A percentile compares a stretch with the other conserved stretches of the same genome.
phyloP scores from a whole-genome alignment of 192 early-diverging fungal genomes.

The Coemansia sp. region DNA sequence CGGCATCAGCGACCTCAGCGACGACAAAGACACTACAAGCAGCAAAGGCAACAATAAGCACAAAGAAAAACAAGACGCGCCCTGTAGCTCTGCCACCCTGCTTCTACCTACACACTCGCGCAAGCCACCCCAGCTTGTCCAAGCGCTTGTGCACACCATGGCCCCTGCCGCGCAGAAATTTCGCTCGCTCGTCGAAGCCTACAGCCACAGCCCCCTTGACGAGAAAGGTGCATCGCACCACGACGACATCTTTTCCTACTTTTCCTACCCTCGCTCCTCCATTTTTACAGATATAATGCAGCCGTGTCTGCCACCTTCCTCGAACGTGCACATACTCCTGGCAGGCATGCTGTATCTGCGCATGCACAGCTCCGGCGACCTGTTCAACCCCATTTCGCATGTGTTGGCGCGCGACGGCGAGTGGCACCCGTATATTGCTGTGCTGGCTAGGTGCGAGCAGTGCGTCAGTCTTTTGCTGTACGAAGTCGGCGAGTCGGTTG shows the following conservation, averaged over 20 bases:
- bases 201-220: slow-evolving; percentile 1
- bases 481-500: slow-evolving; percentile 25
- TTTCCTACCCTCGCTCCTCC: slow-evolving; percentile 1
- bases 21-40: neutral
- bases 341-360: slow-evolving; percentile 37
- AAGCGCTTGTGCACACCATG: slow-evolving; percentile 28
- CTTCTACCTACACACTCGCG: slow-evolving; percentile 15
- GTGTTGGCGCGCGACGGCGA: slow-evolving; percentile 16
- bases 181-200: neutral
- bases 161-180: slow-evolving; percentile 12
- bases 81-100: slow-evolving; percentile 11
- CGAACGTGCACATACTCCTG: slow-evolving; percentile 19
- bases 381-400: slow-evolving; percentile 26
- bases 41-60: neutral
- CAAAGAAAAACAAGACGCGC: neutral
- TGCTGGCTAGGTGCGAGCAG: slow-evolving; percentile 27
- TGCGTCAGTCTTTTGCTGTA: slow-evolving; percentile 36
- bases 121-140: slow-evolving; percentile 39
- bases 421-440: slow-evolving; percentile 39
- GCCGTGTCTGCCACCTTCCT: slow-evolving; percentile 8
- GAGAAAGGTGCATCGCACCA: slow-evolving; percentile 1
- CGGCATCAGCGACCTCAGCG: slow-evolving; percentile 1
- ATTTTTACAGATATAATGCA: slow-evolving; percentile 13
- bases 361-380: slow-evolving; percentile 14
- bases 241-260: slow-evolving; percentile 4